phyloP scores from a whole-genome alignment of 139 green algal genomes.

The Desmodesmus armatus region DNA sequence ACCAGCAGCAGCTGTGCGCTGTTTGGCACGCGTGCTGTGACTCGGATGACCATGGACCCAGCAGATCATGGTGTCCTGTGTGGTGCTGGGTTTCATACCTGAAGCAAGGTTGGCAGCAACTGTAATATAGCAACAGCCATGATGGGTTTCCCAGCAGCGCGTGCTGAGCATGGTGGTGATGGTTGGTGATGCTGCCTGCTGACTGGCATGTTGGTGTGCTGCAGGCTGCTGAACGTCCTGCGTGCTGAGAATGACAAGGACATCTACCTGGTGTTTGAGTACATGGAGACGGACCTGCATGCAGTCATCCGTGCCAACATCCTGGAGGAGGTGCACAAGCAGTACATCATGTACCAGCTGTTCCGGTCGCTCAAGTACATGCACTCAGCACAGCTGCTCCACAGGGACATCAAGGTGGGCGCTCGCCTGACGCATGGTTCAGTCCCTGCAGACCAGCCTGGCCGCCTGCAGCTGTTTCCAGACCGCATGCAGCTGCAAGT shows the following conservation, averaged over 20 bases:
- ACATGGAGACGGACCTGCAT: slow-evolving; percentile 98
- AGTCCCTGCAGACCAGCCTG: neutral
- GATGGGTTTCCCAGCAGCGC: neutral
- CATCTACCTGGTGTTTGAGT: slow-evolving; percentile 98
- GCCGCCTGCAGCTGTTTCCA: neutral
- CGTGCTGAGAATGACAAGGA: slow-evolving; percentile 97
- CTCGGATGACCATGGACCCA: too few species aligned
- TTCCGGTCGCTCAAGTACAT: slow-evolving; percentile 98
- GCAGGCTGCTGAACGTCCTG: slow-evolving; percentile 94
- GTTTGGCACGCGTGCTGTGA: too few species aligned
- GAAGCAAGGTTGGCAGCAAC: neutral
- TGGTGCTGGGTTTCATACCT: too few species aligned
- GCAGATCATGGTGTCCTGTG: too few species aligned
- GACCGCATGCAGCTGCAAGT: neutral
- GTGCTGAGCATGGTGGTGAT: neutral
- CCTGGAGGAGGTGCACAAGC: slow-evolving; percentile 96
- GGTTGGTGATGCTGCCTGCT: neutral
- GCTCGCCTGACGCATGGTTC: too few species aligned
- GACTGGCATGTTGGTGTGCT: neutral
- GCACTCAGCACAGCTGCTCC: slow-evolving; percentile 94
- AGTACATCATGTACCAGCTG: slow-evolving; percentile 99
- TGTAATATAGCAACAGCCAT: neutral
- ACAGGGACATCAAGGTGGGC: slow-evolving; percentile 98
- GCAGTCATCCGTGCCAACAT: slow-evolving; percentile 97
- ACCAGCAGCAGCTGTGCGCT: too few species aligned